Percentiles rank a stretch among this genome's conserved stretches.
Evolutionary conservation across 306 rosid genomes (phyloP).

Genomic region (Ormosia emarginata): DNA sequence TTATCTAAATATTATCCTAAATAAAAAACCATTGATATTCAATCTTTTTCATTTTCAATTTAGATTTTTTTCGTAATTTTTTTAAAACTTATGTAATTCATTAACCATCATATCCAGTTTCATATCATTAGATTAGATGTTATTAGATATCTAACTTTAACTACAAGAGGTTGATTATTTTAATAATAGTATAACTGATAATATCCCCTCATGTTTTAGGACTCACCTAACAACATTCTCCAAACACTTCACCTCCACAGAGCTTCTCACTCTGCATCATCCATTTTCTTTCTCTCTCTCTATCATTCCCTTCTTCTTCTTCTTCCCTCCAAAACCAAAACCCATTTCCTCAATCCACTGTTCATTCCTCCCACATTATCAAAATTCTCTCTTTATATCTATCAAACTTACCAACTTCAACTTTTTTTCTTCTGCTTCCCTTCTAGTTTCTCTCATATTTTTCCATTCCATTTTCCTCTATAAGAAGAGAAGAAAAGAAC

Average conservation of each 20-base stretch:
- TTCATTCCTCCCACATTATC: background rate
- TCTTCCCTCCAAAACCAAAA: conserved; percentile 16
- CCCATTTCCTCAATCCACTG: background rate
- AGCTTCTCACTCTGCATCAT: conserved; percentile 45
- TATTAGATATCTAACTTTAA: too few species aligned
- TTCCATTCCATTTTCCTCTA: background rate
- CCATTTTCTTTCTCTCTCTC: conserved; percentile 27
- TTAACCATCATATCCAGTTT: too few species aligned
- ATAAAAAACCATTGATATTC: too few species aligned
- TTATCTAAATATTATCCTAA: too few species aligned
- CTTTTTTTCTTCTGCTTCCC: background rate
- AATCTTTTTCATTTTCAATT: too few species aligned
- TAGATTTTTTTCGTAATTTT: too few species aligned
- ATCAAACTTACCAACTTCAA: background rate
- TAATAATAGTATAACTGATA: too few species aligned
- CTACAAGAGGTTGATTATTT: too few species aligned
- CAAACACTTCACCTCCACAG: background rate
- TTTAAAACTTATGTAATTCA: too few species aligned
- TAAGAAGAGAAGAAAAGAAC: background rate
- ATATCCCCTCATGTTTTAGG: too few species aligned
- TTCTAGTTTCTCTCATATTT: background rate
- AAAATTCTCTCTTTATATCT: conserved; percentile 3
- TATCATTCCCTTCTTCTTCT: conserved; percentile 16
- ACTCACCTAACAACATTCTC: background rate
- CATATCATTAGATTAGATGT: too few species aligned